These are phyloP conservation scores for Chara braunii DNA, from an alignment of 139 green algal species.

Conservation along the genomic window DNA sequence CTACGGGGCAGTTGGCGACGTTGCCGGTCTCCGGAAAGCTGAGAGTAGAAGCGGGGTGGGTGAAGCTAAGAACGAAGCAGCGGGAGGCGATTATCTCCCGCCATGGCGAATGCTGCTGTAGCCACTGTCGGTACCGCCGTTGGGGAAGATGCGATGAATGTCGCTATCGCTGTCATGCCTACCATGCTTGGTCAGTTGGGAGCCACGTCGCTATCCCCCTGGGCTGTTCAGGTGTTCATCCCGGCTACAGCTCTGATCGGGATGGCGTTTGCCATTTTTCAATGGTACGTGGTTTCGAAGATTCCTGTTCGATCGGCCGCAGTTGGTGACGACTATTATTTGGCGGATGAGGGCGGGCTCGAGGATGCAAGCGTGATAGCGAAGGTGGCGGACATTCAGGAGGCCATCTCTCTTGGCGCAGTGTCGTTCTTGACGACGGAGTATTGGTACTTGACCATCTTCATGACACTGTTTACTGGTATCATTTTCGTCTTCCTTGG, in stretches of 20 bases:
- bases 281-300: slow-evolving; percentile 27
- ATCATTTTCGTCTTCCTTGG: slow-evolving; percentile 87
- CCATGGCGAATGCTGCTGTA: background rate
- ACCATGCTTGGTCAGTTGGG: background rate
- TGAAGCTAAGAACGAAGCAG: too few species aligned
- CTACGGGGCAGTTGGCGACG: too few species aligned
- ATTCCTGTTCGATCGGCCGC: background rate
- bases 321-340: slow-evolving; percentile 5
- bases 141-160: background rate
- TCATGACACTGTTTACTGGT: slow-evolving; percentile 68
- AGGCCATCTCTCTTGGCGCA: slow-evolving; percentile 45
- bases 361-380: slow-evolving; percentile 13
- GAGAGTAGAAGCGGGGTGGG: too few species aligned
- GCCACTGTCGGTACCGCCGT: background rate
- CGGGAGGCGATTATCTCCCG: too few species aligned
- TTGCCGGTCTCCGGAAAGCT: too few species aligned
- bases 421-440: slow-evolving; percentile 88
- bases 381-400: slow-evolving; percentile 33
- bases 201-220: too few species aligned
- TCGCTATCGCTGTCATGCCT: background rate
- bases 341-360: slow-evolving; percentile 5
- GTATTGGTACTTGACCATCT: slow-evolving; percentile 70
- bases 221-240: slow-evolving; percentile 31
- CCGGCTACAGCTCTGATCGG: slow-evolving; percentile 15
- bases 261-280: slow-evolving; percentile 26